A percentile compares a stretch with the other conserved stretches of the same genome.
Evolutionary conservation across 352 stramenopile species (phyloP).

Genomic region (Pythium myriotylum): DNA sequence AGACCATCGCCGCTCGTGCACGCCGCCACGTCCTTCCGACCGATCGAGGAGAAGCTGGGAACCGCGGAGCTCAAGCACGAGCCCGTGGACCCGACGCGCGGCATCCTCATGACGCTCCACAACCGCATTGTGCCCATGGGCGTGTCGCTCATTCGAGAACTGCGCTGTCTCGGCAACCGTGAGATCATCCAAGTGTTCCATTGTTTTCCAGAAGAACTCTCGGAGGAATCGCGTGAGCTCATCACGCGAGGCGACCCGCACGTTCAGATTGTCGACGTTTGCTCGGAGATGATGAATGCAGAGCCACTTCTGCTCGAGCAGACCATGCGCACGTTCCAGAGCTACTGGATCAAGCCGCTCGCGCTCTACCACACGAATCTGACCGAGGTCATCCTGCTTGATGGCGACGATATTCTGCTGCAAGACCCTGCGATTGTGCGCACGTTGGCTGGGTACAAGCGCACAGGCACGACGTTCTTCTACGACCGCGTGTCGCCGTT

Average conservation of each 20-base stretch:
- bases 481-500: constrained; percentile 62
- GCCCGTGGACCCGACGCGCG: constrained; percentile 21
- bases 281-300: constrained; percentile 37
- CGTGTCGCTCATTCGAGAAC: constrained; percentile 63
- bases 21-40: constrained; percentile 3
- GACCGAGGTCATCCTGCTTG: constrained; percentile 55
- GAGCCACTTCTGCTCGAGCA: constrained; percentile 18
- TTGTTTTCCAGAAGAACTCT: constrained; percentile 49
- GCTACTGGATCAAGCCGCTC: constrained; percentile 73
- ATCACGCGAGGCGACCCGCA: constrained; percentile 42
- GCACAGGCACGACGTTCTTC: constrained; percentile 71
- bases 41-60: neutral
- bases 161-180: constrained; percentile 42
- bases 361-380: constrained; percentile 61
- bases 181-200: constrained; percentile 48
- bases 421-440: constrained; percentile 46
- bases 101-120: constrained; percentile 56
- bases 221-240: constrained; percentile 36
- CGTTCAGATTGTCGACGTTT: constrained; percentile 68
- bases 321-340: constrained; percentile 46
- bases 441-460: constrained; percentile 42
- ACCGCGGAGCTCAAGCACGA: neutral
- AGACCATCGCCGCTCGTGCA: neutral
- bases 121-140: constrained; percentile 58
- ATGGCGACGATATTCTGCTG: constrained; percentile 61